Evolutionary conservation across 345 rosid species (phyloP).

Genomic region (Streptanthus diversifolius): DNA sequence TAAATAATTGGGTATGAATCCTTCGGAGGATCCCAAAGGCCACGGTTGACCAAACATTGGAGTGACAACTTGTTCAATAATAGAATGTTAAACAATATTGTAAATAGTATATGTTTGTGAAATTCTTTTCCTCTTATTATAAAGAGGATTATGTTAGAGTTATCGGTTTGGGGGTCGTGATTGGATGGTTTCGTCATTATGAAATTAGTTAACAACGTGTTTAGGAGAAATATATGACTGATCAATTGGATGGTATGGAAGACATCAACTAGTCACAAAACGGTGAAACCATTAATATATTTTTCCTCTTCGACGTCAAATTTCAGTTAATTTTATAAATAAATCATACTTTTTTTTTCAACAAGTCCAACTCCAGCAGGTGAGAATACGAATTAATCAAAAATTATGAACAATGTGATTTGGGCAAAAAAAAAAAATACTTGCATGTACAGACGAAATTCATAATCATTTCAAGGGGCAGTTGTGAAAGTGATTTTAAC

Average conservation of each 20-base stretch:
- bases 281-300: neutral
- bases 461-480: constrained; percentile 11
- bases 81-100: constrained; percentile 18
- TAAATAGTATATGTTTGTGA: neutral
- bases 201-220: constrained; percentile 15
- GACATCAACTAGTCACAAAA: constrained; percentile 29
- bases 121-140: constrained; percentile 8
- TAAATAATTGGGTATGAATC: constrained; percentile 28
- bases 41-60: constrained; percentile 36
- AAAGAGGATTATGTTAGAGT: constrained; percentile 20
- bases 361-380: neutral
- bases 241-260: constrained; percentile 13
- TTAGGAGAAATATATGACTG: constrained; percentile 9
- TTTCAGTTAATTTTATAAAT: neutral
- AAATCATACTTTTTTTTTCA: neutral
- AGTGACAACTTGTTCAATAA: constrained; percentile 40
- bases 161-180: constrained; percentile 26
- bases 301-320: neutral
- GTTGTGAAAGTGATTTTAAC: constrained; percentile 25
- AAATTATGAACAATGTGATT: neutral
- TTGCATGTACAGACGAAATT: constrained; percentile 22
- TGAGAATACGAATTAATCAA: constrained; percentile 1
- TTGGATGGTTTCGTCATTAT: constrained; percentile 26
- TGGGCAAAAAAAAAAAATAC: constrained; percentile 1
- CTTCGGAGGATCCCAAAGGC: constrained; percentile 40